Conservation (phyloP, 306 rosid genomes). For the Oxytropis ochrocephala region DNA sequence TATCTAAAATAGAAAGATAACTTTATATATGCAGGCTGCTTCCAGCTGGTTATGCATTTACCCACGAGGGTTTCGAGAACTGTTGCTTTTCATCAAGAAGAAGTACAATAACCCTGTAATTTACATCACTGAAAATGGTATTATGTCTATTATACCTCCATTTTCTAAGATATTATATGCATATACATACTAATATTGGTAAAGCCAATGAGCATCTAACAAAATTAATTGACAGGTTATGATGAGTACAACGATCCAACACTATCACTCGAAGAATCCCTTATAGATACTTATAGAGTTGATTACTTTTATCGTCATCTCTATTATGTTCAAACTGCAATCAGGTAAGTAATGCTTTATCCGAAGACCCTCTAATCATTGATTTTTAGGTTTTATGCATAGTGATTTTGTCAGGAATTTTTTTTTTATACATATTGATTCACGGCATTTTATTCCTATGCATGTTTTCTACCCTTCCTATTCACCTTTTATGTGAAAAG, state of each 20-base stretch:
- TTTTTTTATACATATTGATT: not conserved
- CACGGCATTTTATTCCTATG: not conserved
- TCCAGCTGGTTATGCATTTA: constrained; percentile 30
- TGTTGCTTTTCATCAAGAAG: constrained; percentile 26
- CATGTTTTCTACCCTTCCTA: not conserved
- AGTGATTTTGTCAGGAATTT: not conserved
- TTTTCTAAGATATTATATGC: not conserved
- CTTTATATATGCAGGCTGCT: constrained; percentile 23
- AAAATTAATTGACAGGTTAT: constrained; percentile 19
- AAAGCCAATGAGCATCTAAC: not conserved
- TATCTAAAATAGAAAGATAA: not conserved
- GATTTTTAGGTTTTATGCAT: not conserved
- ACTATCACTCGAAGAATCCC: constrained; percentile 26
- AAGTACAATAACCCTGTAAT: constrained; percentile 34
- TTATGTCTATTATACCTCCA: not conserved
- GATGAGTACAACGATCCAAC: constrained; percentile 35
- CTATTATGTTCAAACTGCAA: constrained; percentile 25
- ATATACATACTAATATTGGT: not conserved
- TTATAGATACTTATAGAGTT: constrained; percentile 31
- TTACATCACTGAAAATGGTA: constrained; percentile 43
- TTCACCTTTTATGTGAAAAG: not conserved
- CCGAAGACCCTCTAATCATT: not conserved
- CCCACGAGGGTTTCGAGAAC: constrained; percentile 30
- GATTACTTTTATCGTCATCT: constrained; percentile 35
- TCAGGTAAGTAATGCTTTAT: constrained; percentile 27